These are phyloP conservation scores for Mayamaea pseudoterrestris DNA, from an alignment of 108 stramenopile species.

Conservation along the genomic window DNA sequence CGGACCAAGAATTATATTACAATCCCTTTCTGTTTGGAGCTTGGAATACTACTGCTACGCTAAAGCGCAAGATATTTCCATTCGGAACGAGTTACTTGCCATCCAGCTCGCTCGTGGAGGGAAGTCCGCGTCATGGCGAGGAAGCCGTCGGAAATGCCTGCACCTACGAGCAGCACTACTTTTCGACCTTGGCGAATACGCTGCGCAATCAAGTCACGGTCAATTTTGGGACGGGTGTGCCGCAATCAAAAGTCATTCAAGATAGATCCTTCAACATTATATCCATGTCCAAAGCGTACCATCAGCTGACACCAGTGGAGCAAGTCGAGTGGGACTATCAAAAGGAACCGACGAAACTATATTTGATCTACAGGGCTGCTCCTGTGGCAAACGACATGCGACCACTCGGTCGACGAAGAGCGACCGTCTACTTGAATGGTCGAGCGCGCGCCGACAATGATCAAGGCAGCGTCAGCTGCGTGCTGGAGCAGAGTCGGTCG, in stretches of 20 bases:
- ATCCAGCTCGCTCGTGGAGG: conserved; percentile 24
- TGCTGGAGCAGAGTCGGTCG: conserved; percentile 27
- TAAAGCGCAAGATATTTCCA: conserved; percentile 30
- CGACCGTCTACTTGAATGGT: conserved; percentile 30
- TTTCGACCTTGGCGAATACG: conserved; percentile 22
- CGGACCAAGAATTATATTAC: conserved; percentile 28
- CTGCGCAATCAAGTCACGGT: conserved; percentile 13
- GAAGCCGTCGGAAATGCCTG: conserved; percentile 24
- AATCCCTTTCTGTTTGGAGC: conserved; percentile 28
- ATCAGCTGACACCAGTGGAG: conserved; percentile 27
- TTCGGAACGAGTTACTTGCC: conserved; percentile 28
- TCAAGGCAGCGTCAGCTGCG: conserved; percentile 7
- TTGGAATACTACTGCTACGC: conserved; percentile 30
- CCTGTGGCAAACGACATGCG: conserved; percentile 33
- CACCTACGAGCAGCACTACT: conserved; percentile 25
- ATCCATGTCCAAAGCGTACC: conserved; percentile 26
- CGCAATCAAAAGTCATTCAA: conserved; percentile 25
- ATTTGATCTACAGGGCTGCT: conserved; percentile 11
- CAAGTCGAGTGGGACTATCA: conserved; percentile 31
- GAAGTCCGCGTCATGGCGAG: conserved; percentile 30
- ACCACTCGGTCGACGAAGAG: conserved; percentile 30
- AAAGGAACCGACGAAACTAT: conserved; percentile 30
- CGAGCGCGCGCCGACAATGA: conserved; percentile 10
- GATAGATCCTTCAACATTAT: conserved; percentile 35
- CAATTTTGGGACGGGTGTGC: conserved; percentile 11